Conservation (phyloP, 73 alveolate genomes). For the Paramecium tetraurelia region DNA sequence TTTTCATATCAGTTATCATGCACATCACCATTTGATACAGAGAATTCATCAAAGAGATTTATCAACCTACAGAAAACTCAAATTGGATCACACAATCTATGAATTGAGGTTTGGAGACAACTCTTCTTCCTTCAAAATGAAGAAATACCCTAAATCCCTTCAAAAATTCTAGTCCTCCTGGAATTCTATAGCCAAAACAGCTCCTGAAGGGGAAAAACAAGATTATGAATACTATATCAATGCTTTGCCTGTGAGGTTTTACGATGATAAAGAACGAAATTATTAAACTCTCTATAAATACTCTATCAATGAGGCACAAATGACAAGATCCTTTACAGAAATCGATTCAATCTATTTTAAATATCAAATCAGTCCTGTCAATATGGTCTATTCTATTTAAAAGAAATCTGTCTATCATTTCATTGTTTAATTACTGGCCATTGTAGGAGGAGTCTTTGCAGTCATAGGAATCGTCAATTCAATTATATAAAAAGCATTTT, state of each 20-base stretch:
- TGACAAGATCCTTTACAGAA: conserved; percentile 43
- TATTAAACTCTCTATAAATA: background rate
- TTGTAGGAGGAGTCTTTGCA: conserved; percentile 58
- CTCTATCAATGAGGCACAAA: background rate
- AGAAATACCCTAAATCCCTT: conserved; percentile 18
- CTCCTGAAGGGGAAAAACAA: background rate
- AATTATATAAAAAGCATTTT: conserved; percentile 16
- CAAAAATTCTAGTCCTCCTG: background rate
- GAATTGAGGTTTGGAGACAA: conserved; percentile 57
- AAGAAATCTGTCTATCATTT: conserved; percentile 54
- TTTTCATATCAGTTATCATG: conserved; percentile 63
- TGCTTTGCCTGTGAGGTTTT: conserved; percentile 34
- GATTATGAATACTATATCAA: conserved; percentile 32
- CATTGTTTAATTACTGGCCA: conserved; percentile 53
- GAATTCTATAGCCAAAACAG: background rate
- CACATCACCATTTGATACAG: conserved; percentile 25
- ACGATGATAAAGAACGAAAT: background rate
- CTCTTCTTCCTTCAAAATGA: background rate
- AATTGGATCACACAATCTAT: conserved; percentile 32
- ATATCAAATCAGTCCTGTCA: conserved; percentile 60
- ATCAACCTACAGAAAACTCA: conserved; percentile 9
- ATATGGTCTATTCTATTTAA: conserved; percentile 40
- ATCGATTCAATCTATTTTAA: conserved; percentile 52
- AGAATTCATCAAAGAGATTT: conserved; percentile 33
- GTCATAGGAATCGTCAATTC: conserved; percentile 58